Base-by-base conservation (phyloP, 2,329 filamentous ascomycete genomes). In the Talaromyces marneffei region DNA sequence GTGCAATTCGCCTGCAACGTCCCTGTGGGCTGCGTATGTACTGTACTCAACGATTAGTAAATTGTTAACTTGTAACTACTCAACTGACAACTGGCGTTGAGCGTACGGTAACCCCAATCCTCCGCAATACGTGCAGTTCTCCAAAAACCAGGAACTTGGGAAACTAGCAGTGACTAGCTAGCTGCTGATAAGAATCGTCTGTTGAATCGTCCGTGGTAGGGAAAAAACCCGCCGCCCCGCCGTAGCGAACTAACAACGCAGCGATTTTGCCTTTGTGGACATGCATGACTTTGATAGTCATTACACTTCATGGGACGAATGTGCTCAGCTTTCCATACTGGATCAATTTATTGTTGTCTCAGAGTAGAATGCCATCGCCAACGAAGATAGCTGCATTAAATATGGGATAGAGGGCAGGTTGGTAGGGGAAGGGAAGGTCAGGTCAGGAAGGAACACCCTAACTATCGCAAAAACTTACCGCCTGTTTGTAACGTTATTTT, bases 1-100 rank as follows among this genome's bases (percentile, higher is more conserved):
- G 37, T 40, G 35, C 46, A 62, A 33, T 33, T 50, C 46, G 46
- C 48, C 48, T 52, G 46, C n/a, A 12, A 46, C 16, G 44, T 48
- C 7, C 44, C 44, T 48, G 42, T 46, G 18, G 39, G 9, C 14
- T 20, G 4, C 3, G 6, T 9, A 42, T 23, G 40, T 14, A 20
- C 12, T 42, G 5, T n/a, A 16, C 18, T 42, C 16, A 42, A 23
- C 18, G 18, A 42, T 42, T 23, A 42, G 40, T 44, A 18, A 44
- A 12, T 27, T 3, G 20, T 46, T 23, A 27, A 27, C 23, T n/a
- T n/a, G n/a, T n/a, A n/a, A n/a, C n/a, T n/a, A 27, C 12, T 27
- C 42, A 46, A 42, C 18, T 20, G 25, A 46, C 23, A 27, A 27
- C 44, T 9, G 20, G 14, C 10, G 25, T 14, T 52, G 23, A n/a